Evolutionary conservation across 2,329 filamentous ascomycete species (phyloP).

Genomic region (Aspergillus tanneri): DNA sequence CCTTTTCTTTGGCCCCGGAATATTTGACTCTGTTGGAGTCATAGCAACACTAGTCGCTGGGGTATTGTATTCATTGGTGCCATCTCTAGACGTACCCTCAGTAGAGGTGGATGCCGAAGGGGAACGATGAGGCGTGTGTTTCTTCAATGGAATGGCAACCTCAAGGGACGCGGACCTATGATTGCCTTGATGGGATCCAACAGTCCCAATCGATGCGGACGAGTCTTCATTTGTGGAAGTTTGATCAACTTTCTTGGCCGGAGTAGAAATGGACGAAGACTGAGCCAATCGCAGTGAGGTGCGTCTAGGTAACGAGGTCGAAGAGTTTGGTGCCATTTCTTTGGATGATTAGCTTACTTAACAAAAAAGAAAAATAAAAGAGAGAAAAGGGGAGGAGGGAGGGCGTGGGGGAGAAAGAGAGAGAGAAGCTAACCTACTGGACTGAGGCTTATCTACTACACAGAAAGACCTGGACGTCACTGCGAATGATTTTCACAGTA

Average conservation of each 20-base stretch:
- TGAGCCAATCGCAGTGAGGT: slow-evolving; percentile 25
- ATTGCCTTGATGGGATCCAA: neutral
- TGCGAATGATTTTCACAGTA: too few relatives aligned
- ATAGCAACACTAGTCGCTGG: slow-evolving; percentile 60
- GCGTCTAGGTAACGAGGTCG: slow-evolving; percentile 20
- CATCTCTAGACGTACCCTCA: slow-evolving; percentile 42
- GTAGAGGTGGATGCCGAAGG: slow-evolving; percentile 43
- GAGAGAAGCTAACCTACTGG: too few relatives aligned
- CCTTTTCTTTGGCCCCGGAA: slow-evolving; percentile 27
- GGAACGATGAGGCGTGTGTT: slow-evolving; percentile 22
- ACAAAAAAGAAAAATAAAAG: neutral
- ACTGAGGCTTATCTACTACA: too few relatives aligned
- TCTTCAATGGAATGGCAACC: slow-evolving; percentile 34
- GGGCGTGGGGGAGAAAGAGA: too few relatives aligned
- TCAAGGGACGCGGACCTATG: slow-evolving; percentile 18
- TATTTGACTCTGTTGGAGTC: slow-evolving; percentile 53
- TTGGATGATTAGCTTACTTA: neutral
- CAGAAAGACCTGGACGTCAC: too few relatives aligned
- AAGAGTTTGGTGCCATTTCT: slow-evolving; percentile 2
- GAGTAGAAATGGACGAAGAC: slow-evolving; percentile 6
- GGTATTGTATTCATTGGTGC: slow-evolving; percentile 57
- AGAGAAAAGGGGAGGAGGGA: neutral
- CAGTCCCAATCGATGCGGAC: neutral
- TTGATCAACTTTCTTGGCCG: slow-evolving; percentile 14
- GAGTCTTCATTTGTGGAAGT: slow-evolving; percentile 6